Base-by-base conservation (phyloP, 306 rosid genomes). In the Glycine soja region DNA sequence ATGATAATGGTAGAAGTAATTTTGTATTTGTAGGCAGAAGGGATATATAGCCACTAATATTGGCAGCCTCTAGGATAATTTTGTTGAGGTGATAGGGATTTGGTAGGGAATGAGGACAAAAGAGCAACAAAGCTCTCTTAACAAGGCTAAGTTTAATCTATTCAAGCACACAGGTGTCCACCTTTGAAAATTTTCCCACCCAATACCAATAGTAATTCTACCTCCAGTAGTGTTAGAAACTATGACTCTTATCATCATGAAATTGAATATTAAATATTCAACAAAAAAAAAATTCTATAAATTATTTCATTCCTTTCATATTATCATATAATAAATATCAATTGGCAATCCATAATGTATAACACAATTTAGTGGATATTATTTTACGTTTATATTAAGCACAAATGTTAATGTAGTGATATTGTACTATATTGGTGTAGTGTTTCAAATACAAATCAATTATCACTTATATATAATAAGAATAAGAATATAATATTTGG, bases 1-100 rank as follows among this genome's bases (percentile, higher is more conserved):
- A 81, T 6, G 38, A 14, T 54, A 43, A 68, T 56, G 51, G 42
- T 85, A 24, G 66, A 63, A 64, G 36, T 5, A 4, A 56, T 67
- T 59, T 46, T 16, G 63, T 43, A 48, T 69, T 66, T 45, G 47
- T n/a, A 16, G 66, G 63, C 69, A 56, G 65, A 70, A 38, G 38
- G 13, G 48, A 7, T 19, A 47, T n/a, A n/a, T n/a, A n/a, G 52
- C 32, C 13, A 77, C 58, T 70, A 50, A 53, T 36, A 56, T 76
- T 15, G 38, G 40, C 70, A 76, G 32, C 63, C 19, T 77, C n/a
- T 15, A 52, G 18, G 50, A 68, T 80, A 30, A 5, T 46, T 59
- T 66, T 45, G 38, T 43, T 47, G 62, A 54, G 11, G 19, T 54
- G 10, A 58, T 40, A 67, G 19, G 75, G 57, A 38, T 38, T 50